These are phyloP conservation scores for Hanseniaspora pseudoguilliermondii DNA, from an alignment of 805 yeast species.

Conservation along the genomic window DNA sequence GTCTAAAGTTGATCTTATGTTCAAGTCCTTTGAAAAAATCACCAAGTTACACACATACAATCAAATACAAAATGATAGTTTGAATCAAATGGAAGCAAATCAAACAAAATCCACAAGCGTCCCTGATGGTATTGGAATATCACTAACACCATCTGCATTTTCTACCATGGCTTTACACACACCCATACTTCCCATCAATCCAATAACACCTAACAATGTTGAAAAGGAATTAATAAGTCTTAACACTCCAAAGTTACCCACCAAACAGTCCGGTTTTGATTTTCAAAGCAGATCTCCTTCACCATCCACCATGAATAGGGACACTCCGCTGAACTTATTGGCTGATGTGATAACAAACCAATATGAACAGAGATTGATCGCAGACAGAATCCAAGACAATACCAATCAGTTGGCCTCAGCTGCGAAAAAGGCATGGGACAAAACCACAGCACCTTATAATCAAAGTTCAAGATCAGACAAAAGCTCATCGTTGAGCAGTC, in stretches of 20 bases:
- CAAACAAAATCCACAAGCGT: background rate
- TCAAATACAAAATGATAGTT: background rate
- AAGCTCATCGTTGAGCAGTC: background rate
- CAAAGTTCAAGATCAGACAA: background rate
- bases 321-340: background rate
- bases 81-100: background rate
- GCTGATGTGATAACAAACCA: conserved; percentile 3
- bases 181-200: background rate
- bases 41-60: background rate
- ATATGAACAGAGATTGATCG: background rate
- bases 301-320: background rate
- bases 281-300: background rate
- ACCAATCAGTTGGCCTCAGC: background rate
- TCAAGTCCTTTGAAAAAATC: background rate
- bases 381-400: background rate
- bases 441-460: background rate
- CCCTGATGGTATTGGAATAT: background rate
- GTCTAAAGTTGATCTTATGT: conserved; percentile 2
- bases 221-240: background rate
- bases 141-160: background rate
- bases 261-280: background rate
- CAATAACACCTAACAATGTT: background rate
- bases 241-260: background rate
- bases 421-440: background rate
- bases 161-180: background rate